Conservation (phyloP, 73 alveolate species). For the Loxodes magnus region DNA sequence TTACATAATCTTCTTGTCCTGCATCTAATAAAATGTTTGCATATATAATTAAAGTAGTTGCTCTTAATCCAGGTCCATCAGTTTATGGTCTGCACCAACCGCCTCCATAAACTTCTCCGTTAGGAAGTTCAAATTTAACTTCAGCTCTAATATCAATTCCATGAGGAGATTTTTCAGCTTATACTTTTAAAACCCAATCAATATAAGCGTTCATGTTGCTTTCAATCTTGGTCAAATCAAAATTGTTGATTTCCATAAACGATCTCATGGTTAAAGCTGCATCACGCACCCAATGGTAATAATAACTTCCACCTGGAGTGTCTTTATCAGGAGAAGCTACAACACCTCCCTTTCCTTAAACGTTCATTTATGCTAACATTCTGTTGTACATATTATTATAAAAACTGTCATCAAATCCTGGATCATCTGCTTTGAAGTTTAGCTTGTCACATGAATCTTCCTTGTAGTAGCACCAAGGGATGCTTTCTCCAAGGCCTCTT, state of each 20-base stretch:
- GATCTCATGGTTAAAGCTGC: slow-evolving; percentile 26
- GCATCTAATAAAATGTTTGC: slow-evolving; percentile 5
- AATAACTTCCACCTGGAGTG: slow-evolving; percentile 17
- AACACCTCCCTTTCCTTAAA: slow-evolving; percentile 23
- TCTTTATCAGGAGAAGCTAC: slow-evolving; percentile 26
- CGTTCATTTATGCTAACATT: slow-evolving; percentile 17
- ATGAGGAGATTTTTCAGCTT: slow-evolving; percentile 6
- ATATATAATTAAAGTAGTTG: slow-evolving; percentile 12
- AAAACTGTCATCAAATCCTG: slow-evolving; percentile 7
- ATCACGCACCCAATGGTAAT: slow-evolving; percentile 25
- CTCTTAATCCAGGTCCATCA: slow-evolving; percentile 26
- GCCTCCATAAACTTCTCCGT: slow-evolving; percentile 28
- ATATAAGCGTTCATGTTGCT: background rate
- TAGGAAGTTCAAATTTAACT: slow-evolving; percentile 21
- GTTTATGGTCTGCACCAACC: slow-evolving; percentile 42
- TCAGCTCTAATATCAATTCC: slow-evolving; percentile 13
- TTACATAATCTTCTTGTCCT: slow-evolving; percentile 6
- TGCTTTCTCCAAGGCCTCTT: background rate
- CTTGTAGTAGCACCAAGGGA: slow-evolving; percentile 11
- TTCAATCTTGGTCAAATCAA: slow-evolving; percentile 7
- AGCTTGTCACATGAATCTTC: background rate
- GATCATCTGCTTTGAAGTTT: slow-evolving; percentile 6
- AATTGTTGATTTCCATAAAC: slow-evolving; percentile 15
- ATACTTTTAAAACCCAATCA: slow-evolving; percentile 9
- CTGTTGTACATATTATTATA: background rate